Conservation (phyloP, 2,329 filamentous ascomycete species). For the Diaporthe ampelina region DNA sequence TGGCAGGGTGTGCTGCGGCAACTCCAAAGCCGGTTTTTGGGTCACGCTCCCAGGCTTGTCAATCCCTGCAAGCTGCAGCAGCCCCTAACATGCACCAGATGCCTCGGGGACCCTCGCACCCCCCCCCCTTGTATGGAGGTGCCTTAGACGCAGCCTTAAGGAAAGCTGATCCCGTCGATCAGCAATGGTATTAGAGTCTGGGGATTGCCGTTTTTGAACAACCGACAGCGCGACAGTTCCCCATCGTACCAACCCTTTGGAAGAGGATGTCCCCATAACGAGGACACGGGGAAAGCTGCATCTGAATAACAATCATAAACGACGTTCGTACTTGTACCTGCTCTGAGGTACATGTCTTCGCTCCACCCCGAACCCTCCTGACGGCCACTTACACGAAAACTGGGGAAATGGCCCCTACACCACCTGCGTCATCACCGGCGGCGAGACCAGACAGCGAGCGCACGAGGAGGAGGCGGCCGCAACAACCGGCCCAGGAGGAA, state of each 20-base stretch:
- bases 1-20: conserved; percentile 19
- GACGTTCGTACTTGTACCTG: neutral
- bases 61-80: conserved; percentile 12
- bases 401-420: conserved; percentile 32
- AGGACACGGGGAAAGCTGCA: neutral
- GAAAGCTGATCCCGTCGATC: conserved; percentile 32
- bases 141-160: conserved; percentile 23
- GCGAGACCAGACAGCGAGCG: neutral
- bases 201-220: conserved; percentile 25
- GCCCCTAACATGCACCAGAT: neutral
- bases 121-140: conserved; percentile 4
- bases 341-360: neutral
- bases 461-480: conserved; percentile 30
- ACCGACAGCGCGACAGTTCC: neutral
- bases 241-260: neutral
- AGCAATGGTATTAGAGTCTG: conserved; percentile 21
- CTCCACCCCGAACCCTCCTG: conserved; percentile 11
- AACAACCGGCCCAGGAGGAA: neutral
- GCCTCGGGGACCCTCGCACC: neutral
- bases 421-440: conserved; percentile 33
- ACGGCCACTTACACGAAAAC: conserved; percentile 3
- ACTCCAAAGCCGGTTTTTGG: conserved; percentile 35
- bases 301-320: neutral
- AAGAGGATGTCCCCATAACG: neutral
- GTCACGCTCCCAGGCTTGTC: conserved; percentile 8